Base-by-base conservation (phyloP, 2,329 filamentous ascomycete genomes). In the Stagonosporopsis vannaccii region DNA sequence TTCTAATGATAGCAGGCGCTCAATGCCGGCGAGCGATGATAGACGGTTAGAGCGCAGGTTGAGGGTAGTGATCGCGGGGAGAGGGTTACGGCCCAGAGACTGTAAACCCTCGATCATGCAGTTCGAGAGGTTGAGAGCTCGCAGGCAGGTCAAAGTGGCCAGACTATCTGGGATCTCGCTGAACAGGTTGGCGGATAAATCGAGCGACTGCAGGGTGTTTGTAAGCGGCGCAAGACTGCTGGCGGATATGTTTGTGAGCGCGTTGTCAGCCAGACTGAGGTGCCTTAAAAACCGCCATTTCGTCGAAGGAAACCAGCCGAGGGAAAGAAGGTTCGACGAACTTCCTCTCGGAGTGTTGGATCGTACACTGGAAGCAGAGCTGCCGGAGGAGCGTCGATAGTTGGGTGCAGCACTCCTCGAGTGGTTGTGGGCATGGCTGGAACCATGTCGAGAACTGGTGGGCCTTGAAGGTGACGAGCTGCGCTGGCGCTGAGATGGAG, bases 51-150 rank as follows among this genome's bases (percentile, higher is more conserved):
- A 91, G 54, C 94, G 88, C 51, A 99, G 84, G 70, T 98, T 98
- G 54, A 99, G 81, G 1, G 93, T 93, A 1, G 91, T 96, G 60
- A 99, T 97, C 19, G 95, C 94, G 25, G 95, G 94, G 5, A 99
- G 83, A 12, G 95, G 92, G 68, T 90, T 95, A 61, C 90, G 87
- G 2, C 88, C 88, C 37, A 99, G 81, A 2, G 94, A 97, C 68
- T 96, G 90, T 52, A 99, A 82, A 15, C 92, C 95, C 66, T 94
- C 91, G 61, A 99, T 98, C 93, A 98, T 97, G 82, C 94, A 98
- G 69, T 96, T 90, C 4, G 94, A 96, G 23, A 99, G 82, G 69
- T 99, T 98, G 50, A 99, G 80, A 22, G 95, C 93, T 62, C 93
- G 88, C n/a, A 99, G 84, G 25, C 92, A 89, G 19, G 92, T 92